Percentiles rank a stretch among this genome's conserved stretches.
These are phyloP conservation scores for Rhizopus arrhizus DNA, from an alignment of 371 early-diverging fungal genomes.

Conservation along the genomic window DNA sequence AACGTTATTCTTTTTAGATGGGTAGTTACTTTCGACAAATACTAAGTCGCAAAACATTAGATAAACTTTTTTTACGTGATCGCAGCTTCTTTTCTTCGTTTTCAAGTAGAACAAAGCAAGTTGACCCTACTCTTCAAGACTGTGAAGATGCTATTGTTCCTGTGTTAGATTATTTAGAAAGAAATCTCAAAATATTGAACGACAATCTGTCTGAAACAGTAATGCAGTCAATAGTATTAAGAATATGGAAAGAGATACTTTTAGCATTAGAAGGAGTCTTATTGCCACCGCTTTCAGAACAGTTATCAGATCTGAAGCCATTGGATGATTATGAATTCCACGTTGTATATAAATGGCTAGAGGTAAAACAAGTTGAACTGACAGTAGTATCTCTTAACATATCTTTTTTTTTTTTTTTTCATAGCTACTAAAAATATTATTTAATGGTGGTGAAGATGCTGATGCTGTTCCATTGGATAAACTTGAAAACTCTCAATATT, in stretches of 20 bases:
- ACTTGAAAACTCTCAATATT: constrained; percentile 78
- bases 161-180: constrained; percentile 87
- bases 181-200: constrained; percentile 78
- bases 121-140: constrained; percentile 61
- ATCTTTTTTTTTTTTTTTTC: constrained; percentile 13
- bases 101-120: constrained; percentile 34
- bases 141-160: constrained; percentile 77
- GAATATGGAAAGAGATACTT: constrained; percentile 88
- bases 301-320: constrained; percentile 60
- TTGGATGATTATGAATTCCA: constrained; percentile 71
- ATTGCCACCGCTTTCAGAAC: constrained; percentile 80
- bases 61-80: constrained; percentile 46
- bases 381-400: not conserved
- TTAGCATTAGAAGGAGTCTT: constrained; percentile 70
- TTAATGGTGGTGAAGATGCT: constrained; percentile 86
- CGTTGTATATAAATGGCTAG: constrained; percentile 75
- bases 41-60: constrained; percentile 46
- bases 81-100: constrained; percentile 50
- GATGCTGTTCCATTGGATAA: constrained; percentile 76
- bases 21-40: constrained; percentile 64
- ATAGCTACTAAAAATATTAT: constrained; percentile 78
- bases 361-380: constrained; percentile 43
- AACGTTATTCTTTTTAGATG: constrained; percentile 40
- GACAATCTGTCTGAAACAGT: constrained; percentile 76
- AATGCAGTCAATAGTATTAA: constrained; percentile 78